Evolutionary conservation across 495 filamentous ascomycete genomes (phyloP).

Genomic region (Penicillium fimorum): DNA sequence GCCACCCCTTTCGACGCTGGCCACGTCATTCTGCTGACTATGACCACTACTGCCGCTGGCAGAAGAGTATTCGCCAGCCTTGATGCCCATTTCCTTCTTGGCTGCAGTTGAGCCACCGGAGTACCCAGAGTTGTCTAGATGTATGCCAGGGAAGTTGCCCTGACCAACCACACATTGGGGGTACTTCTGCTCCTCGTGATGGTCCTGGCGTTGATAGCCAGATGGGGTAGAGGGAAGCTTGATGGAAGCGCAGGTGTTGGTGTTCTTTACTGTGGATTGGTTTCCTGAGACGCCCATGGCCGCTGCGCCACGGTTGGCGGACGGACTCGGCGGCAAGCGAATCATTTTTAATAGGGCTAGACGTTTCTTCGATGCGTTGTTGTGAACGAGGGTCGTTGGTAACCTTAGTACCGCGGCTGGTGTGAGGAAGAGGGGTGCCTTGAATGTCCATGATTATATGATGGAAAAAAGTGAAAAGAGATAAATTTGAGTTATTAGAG

Average conservation of each 20-base stretch:
- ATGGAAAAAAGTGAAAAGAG: neutral
- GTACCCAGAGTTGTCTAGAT: conserved; percentile 41
- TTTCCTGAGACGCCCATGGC: conserved; percentile 46
- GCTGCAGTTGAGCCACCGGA: conserved; percentile 42
- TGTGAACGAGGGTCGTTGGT: conserved; percentile 50
- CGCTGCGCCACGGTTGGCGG: conserved; percentile 48
- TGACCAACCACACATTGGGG: conserved; percentile 51
- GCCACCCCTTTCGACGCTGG: conserved; percentile 43
- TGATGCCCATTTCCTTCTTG: conserved; percentile 37
- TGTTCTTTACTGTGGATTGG: conserved; percentile 55
- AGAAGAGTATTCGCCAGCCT: conserved; percentile 25
- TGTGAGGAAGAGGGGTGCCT: conserved; percentile 43
- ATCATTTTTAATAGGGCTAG: conserved; percentile 59
- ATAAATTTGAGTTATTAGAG: neutral
- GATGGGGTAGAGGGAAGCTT: conserved; percentile 50
- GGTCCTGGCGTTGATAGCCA: conserved; percentile 47
- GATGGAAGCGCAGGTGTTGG: conserved; percentile 52
- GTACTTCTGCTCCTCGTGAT: conserved; percentile 46
- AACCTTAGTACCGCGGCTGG: conserved; percentile 44
- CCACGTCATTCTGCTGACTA: conserved; percentile 21
- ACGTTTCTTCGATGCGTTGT: conserved; percentile 49
- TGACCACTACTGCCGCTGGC: conserved; percentile 34
- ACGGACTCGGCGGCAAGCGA: conserved; percentile 65
- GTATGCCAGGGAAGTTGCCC: conserved; percentile 48
- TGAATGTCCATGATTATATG: conserved; percentile 47